Conservation (phyloP, 129 eudicot species). For the Arctium lappa region DNA sequence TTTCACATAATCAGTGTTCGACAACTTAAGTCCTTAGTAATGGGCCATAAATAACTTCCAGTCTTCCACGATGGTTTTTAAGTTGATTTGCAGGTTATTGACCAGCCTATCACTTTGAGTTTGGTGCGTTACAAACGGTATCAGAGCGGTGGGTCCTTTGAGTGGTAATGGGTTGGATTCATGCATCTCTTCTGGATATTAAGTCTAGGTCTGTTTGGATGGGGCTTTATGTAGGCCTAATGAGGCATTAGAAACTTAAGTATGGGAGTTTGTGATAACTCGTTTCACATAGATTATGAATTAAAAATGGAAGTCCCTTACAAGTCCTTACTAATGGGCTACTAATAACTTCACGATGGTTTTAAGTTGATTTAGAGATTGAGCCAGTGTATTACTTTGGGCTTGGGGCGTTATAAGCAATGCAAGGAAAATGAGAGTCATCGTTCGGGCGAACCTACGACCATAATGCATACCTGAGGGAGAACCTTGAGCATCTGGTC, state of each 20-base stretch:
- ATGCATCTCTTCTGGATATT: not conserved
- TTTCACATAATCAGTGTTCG: not conserved
- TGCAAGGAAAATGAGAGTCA: not conserved
- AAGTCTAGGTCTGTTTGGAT: not conserved
- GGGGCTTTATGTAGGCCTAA: not conserved
- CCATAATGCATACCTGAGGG: constrained; percentile 65
- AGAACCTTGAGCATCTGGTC: constrained; percentile 98
- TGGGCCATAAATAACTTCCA: not conserved
- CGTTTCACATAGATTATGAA: not conserved
- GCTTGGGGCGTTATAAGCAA: not conserved
- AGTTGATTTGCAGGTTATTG: not conserved
- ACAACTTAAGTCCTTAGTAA: not conserved
- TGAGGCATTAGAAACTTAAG: not conserved
- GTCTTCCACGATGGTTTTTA: not conserved
- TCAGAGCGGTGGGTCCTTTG: too few species aligned
- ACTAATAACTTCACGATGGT: not conserved
- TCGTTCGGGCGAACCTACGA: not conserved
- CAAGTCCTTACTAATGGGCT: not conserved
- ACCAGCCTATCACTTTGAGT: not conserved
- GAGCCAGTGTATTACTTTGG: not conserved
- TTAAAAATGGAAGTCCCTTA: not conserved
- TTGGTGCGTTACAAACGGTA: too few species aligned
- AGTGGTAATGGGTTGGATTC: not conserved
- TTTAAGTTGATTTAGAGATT: not conserved
- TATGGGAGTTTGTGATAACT: not conserved